Base-by-base conservation (phyloP, 495 filamentous ascomycete genomes). In the Hyphodiscus hymeniophilus region DNA sequence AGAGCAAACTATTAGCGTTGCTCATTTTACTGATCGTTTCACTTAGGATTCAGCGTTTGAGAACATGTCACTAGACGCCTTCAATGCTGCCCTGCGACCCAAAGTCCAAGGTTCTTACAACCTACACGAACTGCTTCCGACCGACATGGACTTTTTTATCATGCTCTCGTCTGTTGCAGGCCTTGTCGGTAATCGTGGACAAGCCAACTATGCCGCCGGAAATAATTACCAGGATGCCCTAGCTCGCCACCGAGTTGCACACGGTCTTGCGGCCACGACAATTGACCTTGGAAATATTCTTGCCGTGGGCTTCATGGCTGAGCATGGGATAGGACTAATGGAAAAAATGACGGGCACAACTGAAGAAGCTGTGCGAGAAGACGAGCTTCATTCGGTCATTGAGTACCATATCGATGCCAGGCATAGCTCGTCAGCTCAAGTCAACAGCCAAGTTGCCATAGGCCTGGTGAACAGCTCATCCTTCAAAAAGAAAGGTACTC, bases 131-230 rank as follows among this genome's bases (percentile, higher is more conserved):
- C 56, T 59, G 2, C 65, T 82, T 12, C 58, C 18, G 54, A 58
- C 28, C 36, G 60, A 7, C 63, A 69, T 84, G 1, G 80, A 84
- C 57, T 85, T 85, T 66, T 84, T 84, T 60, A 63, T 83, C 17
- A 70, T 71, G 36, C 73, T 82, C 36, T 81, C 77, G 2, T 84
- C 81, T 8, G 63, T 79, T 11, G 64, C 76, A 11, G 76, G 74
- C 30, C 62, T 75, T 13, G 63, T 81, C 26, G 80, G 80, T 1
- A 74, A 70, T 60, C 60, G 67, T 35, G 71, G 73, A 0, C 81
- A 85, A 57, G 69, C 75, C 3, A 76, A 77, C 8, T 84, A 84
- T 57, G 73, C 75, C 15, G 77, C 79, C 0, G 76, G 74, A 21
- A 82, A 81, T 55, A 72, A 71, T 45, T 82, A 75, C 61, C 66